Conservation (phyloP, 495 filamentous ascomycete species). For the Hypoxylon cercidicola region DNA sequence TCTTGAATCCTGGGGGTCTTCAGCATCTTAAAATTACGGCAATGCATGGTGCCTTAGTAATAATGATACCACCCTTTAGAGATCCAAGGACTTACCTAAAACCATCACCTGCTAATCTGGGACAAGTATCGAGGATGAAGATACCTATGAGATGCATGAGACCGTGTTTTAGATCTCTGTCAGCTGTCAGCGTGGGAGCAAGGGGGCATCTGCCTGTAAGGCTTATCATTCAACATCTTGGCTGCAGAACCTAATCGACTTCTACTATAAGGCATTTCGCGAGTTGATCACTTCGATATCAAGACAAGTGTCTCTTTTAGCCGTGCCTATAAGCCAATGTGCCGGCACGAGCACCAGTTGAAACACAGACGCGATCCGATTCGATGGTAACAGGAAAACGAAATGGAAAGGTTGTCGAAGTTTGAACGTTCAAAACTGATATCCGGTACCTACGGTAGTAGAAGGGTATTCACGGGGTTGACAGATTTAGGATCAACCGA, state of each 20-base stretch:
- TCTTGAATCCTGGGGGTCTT: conserved; percentile 8
- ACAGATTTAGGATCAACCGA: not conserved
- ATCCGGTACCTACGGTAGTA: not conserved
- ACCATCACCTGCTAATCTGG: conserved; percentile 29
- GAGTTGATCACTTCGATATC: conserved; percentile 22
- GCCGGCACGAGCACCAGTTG: not conserved
- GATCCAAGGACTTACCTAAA: conserved; percentile 28
- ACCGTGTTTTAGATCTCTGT: conserved; percentile 22
- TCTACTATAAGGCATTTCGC: conserved; percentile 13
- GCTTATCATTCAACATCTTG: conserved; percentile 26
- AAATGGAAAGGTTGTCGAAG: not conserved
- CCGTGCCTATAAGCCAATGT: conserved; percentile 16
- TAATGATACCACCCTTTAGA: conserved; percentile 28
- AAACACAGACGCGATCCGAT: conserved; percentile 4
- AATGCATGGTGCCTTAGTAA: conserved; percentile 20
- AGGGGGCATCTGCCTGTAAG: conserved; percentile 22
- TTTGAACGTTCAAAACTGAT: conserved; percentile 17
- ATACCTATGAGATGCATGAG: conserved; percentile 28
- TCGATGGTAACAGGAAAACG: conserved; percentile 9
- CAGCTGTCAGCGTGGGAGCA: not conserved
- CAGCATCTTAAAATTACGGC: conserved; percentile 29
- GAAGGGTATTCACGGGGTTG: not conserved
- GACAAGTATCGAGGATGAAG: conserved; percentile 19
- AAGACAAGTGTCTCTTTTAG: conserved; percentile 5
- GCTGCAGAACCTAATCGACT: conserved; percentile 12